Percentiles rank a stretch among this genome's conserved stretches.
phyloP scores from a whole-genome alignment of 225 moss, liverwort and hornwort species.

The Sphagnum tenellum region DNA sequence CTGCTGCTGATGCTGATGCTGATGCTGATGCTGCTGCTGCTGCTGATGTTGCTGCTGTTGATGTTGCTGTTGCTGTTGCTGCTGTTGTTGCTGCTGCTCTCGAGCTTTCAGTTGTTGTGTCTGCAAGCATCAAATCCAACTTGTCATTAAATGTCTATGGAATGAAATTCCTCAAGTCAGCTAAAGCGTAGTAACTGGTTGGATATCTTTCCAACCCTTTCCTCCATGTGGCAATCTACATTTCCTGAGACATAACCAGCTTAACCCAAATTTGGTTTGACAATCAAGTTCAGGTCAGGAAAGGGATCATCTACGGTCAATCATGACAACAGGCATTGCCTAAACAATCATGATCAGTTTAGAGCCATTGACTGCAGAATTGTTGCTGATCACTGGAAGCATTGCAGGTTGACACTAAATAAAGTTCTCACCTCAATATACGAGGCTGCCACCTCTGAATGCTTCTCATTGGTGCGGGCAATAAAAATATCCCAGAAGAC shows the following conservation, averaged over 20 bases:
- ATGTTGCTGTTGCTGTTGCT: conserved; percentile 9
- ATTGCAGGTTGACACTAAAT: no score
- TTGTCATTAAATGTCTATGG: conserved; percentile 22
- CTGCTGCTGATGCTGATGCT: conserved; percentile 44
- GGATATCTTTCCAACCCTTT: conserved; percentile 26
- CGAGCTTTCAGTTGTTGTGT: conserved; percentile 93
- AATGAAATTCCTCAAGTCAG: conserved; percentile 84
- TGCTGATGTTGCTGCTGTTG: no score
- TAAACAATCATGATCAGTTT: no score
- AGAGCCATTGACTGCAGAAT: no score
- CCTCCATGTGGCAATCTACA: no score
- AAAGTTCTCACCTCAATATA: conserved; percentile 77
- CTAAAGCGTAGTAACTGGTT: conserved; percentile 78
- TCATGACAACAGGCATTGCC: conserved; percentile 15
- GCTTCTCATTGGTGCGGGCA: conserved; percentile 97
- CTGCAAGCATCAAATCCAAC: conserved; percentile 95
- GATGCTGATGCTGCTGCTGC: no score
- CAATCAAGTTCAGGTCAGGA: no score
- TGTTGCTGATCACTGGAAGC: no score
- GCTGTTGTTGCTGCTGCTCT: conserved; percentile 51
- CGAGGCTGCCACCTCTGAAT: conserved; percentile 99
- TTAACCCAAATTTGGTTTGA: no score
- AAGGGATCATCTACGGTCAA: no score
- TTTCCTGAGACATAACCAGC: conserved; percentile 19
- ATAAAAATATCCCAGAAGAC: conserved; percentile 99